Conservation (phyloP, 805 yeast genomes). For the Wickerhamiella azyma region DNA sequence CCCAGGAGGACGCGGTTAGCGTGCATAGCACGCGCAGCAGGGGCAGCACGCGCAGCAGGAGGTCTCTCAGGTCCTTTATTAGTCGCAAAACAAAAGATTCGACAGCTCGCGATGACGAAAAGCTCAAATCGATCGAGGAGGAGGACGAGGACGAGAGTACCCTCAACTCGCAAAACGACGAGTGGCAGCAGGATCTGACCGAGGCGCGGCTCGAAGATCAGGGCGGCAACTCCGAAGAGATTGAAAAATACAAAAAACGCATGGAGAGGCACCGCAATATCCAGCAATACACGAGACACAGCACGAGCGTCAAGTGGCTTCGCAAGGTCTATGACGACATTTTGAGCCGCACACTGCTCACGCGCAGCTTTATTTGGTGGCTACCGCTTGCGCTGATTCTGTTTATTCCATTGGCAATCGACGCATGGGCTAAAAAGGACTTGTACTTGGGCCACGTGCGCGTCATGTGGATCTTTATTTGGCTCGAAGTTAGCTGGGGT, state of each 20-base stretch:
- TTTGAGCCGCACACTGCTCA: conserved; percentile 18
- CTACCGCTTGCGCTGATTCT: conserved; percentile 27
- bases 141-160: conserved; percentile 11
- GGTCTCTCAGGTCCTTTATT: conserved; percentile 3
- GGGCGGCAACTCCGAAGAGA: conserved; percentile 2
- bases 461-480: conserved; percentile 29
- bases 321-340: conserved; percentile 14
- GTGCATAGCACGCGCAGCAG: neutral
- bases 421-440: conserved; percentile 25
- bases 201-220: conserved; percentile 16
- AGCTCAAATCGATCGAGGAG: conserved; percentile 1
- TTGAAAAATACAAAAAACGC: conserved; percentile 5
- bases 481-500: conserved; percentile 31
- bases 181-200: conserved; percentile 11
- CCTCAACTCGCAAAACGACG: conserved; percentile 6
- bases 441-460: conserved; percentile 25
- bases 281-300: conserved; percentile 11
- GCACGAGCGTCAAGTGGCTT: conserved; percentile 10
- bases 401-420: conserved; percentile 28
- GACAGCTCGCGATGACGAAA: neutral
- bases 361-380: conserved; percentile 27
- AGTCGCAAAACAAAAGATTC: conserved; percentile 1
- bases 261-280: conserved; percentile 15
- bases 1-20: conserved; percentile 3
- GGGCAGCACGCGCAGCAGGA: neutral